Conservation (phyloP, 345 rosid species). For the Populus euphratica region DNA sequence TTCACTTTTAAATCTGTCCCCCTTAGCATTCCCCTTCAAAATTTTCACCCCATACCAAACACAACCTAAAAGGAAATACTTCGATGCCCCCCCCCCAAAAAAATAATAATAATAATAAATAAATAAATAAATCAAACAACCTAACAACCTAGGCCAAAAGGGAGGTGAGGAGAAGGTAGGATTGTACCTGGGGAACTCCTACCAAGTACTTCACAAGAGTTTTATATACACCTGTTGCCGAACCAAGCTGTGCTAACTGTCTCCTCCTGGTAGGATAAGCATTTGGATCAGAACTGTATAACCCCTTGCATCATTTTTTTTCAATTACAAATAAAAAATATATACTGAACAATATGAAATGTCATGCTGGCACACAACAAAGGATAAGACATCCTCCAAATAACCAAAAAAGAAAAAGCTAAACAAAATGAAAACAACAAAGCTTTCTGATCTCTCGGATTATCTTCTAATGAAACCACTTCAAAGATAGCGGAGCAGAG, state of each 20-base stretch:
- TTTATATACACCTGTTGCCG: conserved; percentile 97
- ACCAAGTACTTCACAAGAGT: conserved; percentile 96
- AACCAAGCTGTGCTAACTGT: conserved; percentile 91
- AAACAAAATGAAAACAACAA: background rate
- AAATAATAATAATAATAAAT: no score
- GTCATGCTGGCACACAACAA: background rate
- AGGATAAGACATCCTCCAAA: background rate
- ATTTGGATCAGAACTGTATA: conserved; percentile 12
- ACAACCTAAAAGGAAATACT: background rate
- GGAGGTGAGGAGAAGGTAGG: conserved; percentile 9
- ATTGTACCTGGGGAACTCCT: conserved; percentile 93
- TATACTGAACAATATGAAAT: background rate
- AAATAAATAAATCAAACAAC: background rate
- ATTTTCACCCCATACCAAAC: no score
- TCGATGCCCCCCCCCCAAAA: background rate
- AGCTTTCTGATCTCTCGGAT: background rate
- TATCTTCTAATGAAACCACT: background rate
- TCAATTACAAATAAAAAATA: background rate
- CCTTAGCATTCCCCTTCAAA: no score
- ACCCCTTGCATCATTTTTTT: conserved; percentile 1
- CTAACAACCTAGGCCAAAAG: background rate
- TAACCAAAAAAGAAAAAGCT: background rate
- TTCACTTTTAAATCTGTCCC: no score
- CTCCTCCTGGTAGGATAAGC: conserved; percentile 61
- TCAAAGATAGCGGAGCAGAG: background rate